Evolutionary conservation across 2,329 filamentous ascomycete species (phyloP).

Genomic region (Aspergillus sp.): DNA sequence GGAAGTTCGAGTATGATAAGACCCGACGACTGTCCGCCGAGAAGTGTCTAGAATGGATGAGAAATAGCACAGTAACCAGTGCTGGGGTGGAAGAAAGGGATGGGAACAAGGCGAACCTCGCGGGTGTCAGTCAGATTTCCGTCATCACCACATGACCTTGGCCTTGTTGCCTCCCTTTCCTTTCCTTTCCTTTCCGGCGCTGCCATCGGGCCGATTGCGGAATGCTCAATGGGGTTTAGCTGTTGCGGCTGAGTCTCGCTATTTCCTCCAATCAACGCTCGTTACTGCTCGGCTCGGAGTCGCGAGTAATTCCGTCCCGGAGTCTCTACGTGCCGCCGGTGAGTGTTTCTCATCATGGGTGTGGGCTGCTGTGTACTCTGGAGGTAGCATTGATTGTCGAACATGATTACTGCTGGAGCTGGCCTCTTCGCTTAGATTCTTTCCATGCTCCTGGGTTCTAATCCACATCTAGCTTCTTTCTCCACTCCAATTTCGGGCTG

Average conservation of each 20-base stretch:
- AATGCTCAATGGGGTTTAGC: slow-evolving; percentile 8
- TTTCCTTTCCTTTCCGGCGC: slow-evolving; percentile 13
- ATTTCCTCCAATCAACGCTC: not conserved
- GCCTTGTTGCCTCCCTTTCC: slow-evolving; percentile 8
- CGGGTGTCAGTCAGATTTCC: slow-evolving; percentile 24
- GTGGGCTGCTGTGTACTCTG: not conserved
- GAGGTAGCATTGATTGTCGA: not conserved
- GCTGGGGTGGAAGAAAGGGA: slow-evolving; percentile 14
- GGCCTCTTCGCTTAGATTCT: not conserved
- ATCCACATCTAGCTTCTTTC: not conserved
- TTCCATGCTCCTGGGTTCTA: not conserved
- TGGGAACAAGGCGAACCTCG: slow-evolving; percentile 14
- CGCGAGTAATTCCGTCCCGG: not conserved
- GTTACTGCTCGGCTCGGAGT: not conserved
- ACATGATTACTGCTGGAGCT: not conserved
- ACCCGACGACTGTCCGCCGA: not conserved
- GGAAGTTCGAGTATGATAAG: not conserved
- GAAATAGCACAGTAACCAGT: slow-evolving; percentile 18
- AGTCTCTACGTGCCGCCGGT: not conserved
- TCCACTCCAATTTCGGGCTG: not conserved
- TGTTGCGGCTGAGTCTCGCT: not conserved
- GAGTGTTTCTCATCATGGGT: not conserved
- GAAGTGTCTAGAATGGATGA: slow-evolving; percentile 8
- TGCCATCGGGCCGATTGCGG: slow-evolving; percentile 17
- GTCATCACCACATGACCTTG: slow-evolving; percentile 27